Base-by-base conservation (phyloP, 805 yeast species). In the Kazachstania africana region DNA sequence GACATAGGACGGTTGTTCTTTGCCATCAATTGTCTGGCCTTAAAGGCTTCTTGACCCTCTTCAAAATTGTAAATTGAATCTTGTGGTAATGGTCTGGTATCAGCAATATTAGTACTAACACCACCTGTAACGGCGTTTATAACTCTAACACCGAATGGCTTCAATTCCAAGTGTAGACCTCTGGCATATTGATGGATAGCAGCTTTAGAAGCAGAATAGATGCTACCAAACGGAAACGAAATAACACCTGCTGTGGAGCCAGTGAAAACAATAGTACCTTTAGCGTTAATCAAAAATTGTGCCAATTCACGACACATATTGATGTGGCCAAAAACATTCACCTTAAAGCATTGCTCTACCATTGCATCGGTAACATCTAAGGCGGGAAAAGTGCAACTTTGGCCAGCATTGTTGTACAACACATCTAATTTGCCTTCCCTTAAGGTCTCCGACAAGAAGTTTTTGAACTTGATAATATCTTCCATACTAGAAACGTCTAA, bases 341-440 rank as follows among this genome's bases (percentile, higher is more conserved):
- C 82, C 30, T 69, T 65, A 47, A 70, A 72, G 34, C 75, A 68
- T 39, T 65, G 65, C 22, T 53, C 57, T 18, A 73, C 43, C 21
- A 55, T 63, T 9, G 65, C 75, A 47, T 78, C 75, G 3, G 66
- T 56, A 3, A 74, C 78, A 53, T 79, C 91, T 28, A 68, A 39
- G 0, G 80, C 82, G 1, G 91, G 82, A 32, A 73, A 63, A 0
- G 81, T 70, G 44, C 87, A 80, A 14, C 83, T 66, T 42, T 70
- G 76, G 12, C 87, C 87, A 1, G 93, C 93, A 50, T 80, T 81
- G 53, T 81, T 80, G 57, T 64, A 78, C 32, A 80, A 53, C 8
- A 76, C 42, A 43, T 79, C 83, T 34, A 78, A 50, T 30, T 63
- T 61, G 1, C 67, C 68, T 23, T 65, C 70, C 8, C 66, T 60